phyloP scores from a whole-genome alignment of 345 rosid genomes.

The Ceriops decandra region DNA sequence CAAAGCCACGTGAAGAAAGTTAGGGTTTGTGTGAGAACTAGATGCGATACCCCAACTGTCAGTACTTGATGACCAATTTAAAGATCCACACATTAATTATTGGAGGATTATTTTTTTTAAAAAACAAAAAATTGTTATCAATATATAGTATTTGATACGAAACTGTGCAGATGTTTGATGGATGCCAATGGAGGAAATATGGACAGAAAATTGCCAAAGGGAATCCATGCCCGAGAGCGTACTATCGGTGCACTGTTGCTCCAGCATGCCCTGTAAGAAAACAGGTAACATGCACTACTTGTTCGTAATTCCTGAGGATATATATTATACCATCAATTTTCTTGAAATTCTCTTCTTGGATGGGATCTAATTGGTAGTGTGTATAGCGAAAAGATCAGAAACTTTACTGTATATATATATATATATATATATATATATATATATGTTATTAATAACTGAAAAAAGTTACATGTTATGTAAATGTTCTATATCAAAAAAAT shows the following conservation, averaged over 20 bases:
- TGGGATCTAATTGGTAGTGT: too few relatives aligned
- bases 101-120: background rate
- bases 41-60: constrained; percentile 84
- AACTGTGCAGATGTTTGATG: constrained; percentile 69
- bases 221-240: constrained; percentile 88
- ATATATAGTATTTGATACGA: background rate
- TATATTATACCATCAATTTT: background rate
- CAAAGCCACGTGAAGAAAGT: constrained; percentile 63
- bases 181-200: constrained; percentile 96
- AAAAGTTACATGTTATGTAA: too few relatives aligned
- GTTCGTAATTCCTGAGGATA: background rate
- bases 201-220: constrained; percentile 89
- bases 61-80: constrained; percentile 5
- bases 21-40: constrained; percentile 85
- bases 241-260: constrained; percentile 80
- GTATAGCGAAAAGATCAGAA: too few relatives aligned
- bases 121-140: too few relatives aligned
- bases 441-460: too few relatives aligned
- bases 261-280: constrained; percentile 78
- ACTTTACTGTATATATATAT: too few relatives aligned
- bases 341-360: background rate
- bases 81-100: background rate
- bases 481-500: too few relatives aligned
- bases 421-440: too few relatives aligned
- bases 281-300: constrained; percentile 43